Percentiles rank a stretch among this genome's conserved stretches.
These are phyloP conservation scores for Hortiboletus campestris DNA, from an alignment of 768 basidiomycete genomes.

Conservation along the genomic window DNA sequence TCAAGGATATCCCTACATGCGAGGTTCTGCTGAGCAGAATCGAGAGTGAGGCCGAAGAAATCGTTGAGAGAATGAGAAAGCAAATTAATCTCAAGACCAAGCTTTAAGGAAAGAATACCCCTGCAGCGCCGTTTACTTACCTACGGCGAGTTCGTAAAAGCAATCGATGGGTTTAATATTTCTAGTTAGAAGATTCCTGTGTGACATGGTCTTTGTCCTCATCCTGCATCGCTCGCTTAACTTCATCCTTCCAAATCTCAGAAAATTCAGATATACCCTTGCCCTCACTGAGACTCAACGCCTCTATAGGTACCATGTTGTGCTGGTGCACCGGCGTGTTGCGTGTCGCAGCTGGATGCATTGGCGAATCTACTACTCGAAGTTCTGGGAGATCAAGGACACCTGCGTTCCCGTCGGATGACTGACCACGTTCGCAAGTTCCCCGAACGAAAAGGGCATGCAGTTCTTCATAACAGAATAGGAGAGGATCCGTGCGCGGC, in stretches of 20 bases:
- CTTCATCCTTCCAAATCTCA: slow-evolving; percentile 56
- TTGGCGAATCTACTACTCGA: slow-evolving; percentile 68
- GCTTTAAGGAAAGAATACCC: slow-evolving; percentile 16
- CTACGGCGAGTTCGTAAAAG: not conserved
- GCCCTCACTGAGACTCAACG: slow-evolving; percentile 75
- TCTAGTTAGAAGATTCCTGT: not conserved
- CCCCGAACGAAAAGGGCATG: slow-evolving; percentile 33
- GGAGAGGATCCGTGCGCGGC: slow-evolving; percentile 79
- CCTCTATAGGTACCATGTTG: slow-evolving; percentile 92
- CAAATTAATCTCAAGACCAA: slow-evolving; percentile 18
- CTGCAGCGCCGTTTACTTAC: not conserved
- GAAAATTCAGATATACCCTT: slow-evolving; percentile 72
- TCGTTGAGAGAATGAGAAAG: slow-evolving; percentile 49
- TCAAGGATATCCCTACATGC: slow-evolving; percentile 84
- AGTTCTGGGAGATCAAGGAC: slow-evolving; percentile 39
- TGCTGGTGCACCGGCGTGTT: slow-evolving; percentile 77
- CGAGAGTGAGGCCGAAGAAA: slow-evolving; percentile 72
- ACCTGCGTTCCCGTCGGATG: not conserved
- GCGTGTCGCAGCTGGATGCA: slow-evolving; percentile 64
- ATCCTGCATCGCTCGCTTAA: slow-evolving; percentile 36
- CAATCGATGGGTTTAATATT: not conserved
- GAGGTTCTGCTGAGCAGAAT: slow-evolving; percentile 63
- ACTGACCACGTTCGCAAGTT: not conserved
- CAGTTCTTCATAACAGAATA: slow-evolving; percentile 84
- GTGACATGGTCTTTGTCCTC: slow-evolving; percentile 1